Conservation (phyloP, 2,329 filamentous ascomycete genomes). For the Cladosporium sp. region DNA sequence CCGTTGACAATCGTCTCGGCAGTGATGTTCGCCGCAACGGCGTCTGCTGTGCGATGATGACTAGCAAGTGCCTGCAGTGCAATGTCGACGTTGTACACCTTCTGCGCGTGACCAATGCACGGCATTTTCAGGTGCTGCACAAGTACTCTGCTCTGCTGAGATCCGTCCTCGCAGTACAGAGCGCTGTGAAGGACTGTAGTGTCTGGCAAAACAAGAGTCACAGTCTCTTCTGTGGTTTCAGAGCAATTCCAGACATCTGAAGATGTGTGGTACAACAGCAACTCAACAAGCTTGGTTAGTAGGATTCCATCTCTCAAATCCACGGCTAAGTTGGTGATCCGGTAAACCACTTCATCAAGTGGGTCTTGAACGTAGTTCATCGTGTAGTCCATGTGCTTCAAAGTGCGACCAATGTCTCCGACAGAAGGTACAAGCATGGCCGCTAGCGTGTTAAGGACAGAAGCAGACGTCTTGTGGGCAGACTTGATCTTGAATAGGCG, state of each 20-base stretch:
- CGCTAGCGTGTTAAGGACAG: conserved; percentile 54
- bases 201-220: conserved; percentile 49
- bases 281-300: conserved; percentile 60
- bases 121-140: conserved; percentile 61
- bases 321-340: conserved; percentile 60
- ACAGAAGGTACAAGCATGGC: conserved; percentile 58
- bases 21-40: conserved; percentile 46
- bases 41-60: conserved; percentile 43
- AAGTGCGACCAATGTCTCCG: conserved; percentile 56
- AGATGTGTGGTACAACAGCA: conserved; percentile 48
- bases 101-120: conserved; percentile 55
- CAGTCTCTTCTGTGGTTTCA: conserved; percentile 11
- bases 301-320: conserved; percentile 63
- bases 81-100: conserved; percentile 60
- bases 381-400: conserved; percentile 59
- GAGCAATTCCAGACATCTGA: conserved; percentile 5
- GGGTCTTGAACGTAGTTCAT: conserved; percentile 56
- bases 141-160: conserved; percentile 48
- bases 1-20: conserved; percentile 64
- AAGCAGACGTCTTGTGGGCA: conserved; percentile 56
- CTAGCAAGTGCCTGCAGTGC: conserved; percentile 55
- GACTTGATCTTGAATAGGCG: conserved; percentile 55
- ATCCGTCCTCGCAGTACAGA: conserved; percentile 29
- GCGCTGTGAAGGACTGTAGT: conserved; percentile 45
- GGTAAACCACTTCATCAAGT: conserved; percentile 60